Percentiles rank a stretch among this genome's conserved stretches.
These are phyloP conservation scores for Durio zibethinus DNA, from an alignment of 345 rosid genomes.

Conservation along the genomic window DNA sequence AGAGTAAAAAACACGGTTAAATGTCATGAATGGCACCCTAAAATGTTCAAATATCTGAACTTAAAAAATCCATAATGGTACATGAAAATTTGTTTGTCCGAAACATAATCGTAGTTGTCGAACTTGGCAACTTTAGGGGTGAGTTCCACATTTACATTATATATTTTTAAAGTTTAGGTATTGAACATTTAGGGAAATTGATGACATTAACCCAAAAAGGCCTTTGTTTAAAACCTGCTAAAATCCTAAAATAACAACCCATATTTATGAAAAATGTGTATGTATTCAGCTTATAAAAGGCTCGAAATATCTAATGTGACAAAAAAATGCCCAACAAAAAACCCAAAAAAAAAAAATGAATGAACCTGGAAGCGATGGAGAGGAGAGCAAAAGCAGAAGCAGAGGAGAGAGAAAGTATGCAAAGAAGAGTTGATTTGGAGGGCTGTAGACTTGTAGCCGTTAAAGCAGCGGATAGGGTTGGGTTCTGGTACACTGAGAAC, in stretches of 20 bases:
- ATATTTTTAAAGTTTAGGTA: too few relatives aligned
- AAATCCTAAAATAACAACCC: conserved; percentile 20
- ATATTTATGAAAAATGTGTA: background rate
- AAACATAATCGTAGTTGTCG: too few relatives aligned
- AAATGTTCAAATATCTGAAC: too few relatives aligned
- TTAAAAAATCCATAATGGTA: too few relatives aligned
- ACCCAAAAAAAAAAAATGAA: background rate
- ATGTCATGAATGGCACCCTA: too few relatives aligned
- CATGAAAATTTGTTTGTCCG: too few relatives aligned
- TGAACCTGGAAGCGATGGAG: conserved; percentile 46
- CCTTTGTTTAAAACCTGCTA: background rate
- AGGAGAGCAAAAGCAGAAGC: conserved; percentile 61
- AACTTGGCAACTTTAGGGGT: too few relatives aligned
- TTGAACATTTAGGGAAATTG: too few relatives aligned
- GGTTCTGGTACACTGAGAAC: conserved; percentile 82
- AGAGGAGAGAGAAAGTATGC: conserved; percentile 51
- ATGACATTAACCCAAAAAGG: too few relatives aligned
- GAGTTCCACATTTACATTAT: too few relatives aligned
- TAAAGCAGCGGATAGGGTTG: conserved; percentile 68
- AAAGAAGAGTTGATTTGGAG: conserved; percentile 52
- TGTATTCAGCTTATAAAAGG: background rate
- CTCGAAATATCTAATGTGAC: too few relatives aligned
- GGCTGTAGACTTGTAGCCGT: conserved; percentile 73
- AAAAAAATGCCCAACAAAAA: too few relatives aligned
- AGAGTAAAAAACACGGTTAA: background rate